These are phyloP conservation scores for Phaeodactylum tricornutum DNA, from an alignment of 108 stramenopile species.

Conservation along the genomic window DNA sequence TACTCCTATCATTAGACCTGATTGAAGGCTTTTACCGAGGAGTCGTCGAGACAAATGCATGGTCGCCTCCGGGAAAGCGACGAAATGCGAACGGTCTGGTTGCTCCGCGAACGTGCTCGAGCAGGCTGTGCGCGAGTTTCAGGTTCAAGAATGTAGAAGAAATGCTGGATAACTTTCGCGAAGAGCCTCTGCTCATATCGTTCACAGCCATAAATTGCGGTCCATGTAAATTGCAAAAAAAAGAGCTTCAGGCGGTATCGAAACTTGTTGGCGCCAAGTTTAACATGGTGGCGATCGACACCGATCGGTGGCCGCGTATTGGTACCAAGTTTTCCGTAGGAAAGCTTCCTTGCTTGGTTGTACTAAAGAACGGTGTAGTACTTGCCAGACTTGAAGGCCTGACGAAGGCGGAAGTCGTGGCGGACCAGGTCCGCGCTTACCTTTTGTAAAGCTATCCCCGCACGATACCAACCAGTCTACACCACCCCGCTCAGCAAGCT, in stretches of 20 bases:
- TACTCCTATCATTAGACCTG: no score
- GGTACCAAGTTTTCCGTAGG: slow-evolving; percentile 44
- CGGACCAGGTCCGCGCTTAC: no score
- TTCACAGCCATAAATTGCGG: slow-evolving; percentile 54
- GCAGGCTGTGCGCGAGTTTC: background rate
- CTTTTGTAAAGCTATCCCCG: no score
- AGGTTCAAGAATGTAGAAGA: slow-evolving; percentile 70
- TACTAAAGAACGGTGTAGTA: slow-evolving; percentile 37
- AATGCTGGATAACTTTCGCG: slow-evolving; percentile 37
- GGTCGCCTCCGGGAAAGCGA: no score
- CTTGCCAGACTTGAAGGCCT: slow-evolving; percentile 50
- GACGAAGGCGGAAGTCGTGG: slow-evolving; percentile 25
- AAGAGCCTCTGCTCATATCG: slow-evolving; percentile 31
- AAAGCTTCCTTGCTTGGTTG: slow-evolving; percentile 46
- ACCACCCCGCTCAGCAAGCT: no score
- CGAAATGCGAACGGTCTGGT: no score
- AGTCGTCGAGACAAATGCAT: no score
- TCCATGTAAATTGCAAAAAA: slow-evolving; percentile 58
- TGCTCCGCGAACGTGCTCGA: no score
- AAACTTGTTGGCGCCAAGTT: slow-evolving; percentile 21
- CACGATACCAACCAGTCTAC: no score
- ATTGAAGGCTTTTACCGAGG: no score
- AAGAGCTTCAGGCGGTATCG: slow-evolving; percentile 17
- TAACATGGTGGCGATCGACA: slow-evolving; percentile 42
- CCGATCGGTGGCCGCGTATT: slow-evolving; percentile 53